Base-by-base conservation (phyloP, 805 yeast genomes). In the Barnettozyma sp. region DNA sequence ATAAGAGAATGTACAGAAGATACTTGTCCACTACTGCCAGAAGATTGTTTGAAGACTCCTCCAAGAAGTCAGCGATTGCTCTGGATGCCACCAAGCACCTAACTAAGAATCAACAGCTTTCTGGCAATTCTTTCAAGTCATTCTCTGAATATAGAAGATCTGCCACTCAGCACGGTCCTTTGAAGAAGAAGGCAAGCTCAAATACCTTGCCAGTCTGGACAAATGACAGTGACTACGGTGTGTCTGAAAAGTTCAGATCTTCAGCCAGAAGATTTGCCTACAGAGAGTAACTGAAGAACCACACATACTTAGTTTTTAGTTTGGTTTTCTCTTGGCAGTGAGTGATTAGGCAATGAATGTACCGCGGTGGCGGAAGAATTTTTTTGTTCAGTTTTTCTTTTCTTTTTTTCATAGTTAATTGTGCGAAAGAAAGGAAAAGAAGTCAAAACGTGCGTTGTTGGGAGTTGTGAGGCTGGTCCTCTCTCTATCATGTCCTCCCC, bases 81-180 rank as follows among this genome's bases (percentile, higher is more conserved):
- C 26, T 44, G 16, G 42, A 50, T n/a, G 33, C 36, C 26, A 33
- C 35, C 22, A 19, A 31, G 8, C 33, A 26, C 18, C 17, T 31
- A 7, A 22, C 39, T 11, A 27, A 21, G 26, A 25, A 42, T 34
- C 33, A 42, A 19, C 22, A 28, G 22, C 18, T 30, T 16, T 26
- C 53, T 4, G 64, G 66, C 12, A 58, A 60, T 48, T 56, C 65
- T 2, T 60, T 60, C 42, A 38, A 36, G 9, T 54, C 62, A 0
- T 61, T 61, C 39, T 55, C 56, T 24, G 65, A 60, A 37, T 61
- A 61, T 43, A 59, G 66, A 47, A 58, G 55, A 41, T 49, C 50
- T 16, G 64, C 65, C 10, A 58, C 52, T 38, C 60, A 59, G 29
- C 62, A 60, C 39, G 66, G 66, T 15, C 66, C 65, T 8, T 44